These are phyloP conservation scores for Yamagishiella unicocca DNA, from an alignment of 139 green algal species.

Conservation along the genomic window DNA sequence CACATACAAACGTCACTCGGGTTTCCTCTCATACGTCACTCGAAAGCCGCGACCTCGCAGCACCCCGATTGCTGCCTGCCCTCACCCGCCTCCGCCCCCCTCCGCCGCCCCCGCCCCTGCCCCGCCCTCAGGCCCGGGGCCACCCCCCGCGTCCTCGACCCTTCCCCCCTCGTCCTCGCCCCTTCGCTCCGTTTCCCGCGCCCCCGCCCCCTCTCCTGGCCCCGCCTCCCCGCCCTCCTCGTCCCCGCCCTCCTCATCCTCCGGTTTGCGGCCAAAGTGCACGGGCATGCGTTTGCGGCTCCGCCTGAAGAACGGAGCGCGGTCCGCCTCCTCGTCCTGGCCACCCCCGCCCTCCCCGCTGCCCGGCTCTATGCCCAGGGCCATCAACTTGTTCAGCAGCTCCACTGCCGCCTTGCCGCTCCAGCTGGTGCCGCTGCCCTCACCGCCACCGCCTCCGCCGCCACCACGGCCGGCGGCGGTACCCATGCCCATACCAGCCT, in stretches of 20 bases:
- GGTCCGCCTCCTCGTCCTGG: neutral
- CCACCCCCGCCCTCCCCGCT: neutral
- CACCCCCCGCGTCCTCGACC: too few relatives aligned
- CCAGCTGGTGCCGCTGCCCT: neutral
- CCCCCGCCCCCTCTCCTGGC: neutral
- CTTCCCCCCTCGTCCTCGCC: too few relatives aligned
- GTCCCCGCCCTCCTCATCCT: slow-evolving; percentile 14
- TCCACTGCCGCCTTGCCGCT: slow-evolving; percentile 22
- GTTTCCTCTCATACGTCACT: too few relatives aligned
- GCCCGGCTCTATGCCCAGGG: slow-evolving; percentile 16
- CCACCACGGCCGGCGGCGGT: too few relatives aligned
- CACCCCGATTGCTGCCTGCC: too few relatives aligned
- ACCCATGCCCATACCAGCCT: too few relatives aligned
- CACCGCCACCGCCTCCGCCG: neutral
- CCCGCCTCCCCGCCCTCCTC: neutral
- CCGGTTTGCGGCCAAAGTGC: neutral
- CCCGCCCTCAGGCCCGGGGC: too few relatives aligned
- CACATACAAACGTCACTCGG: too few relatives aligned
- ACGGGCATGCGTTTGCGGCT: slow-evolving; percentile 30
- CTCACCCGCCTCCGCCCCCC: too few relatives aligned
- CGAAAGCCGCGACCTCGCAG: too few relatives aligned
- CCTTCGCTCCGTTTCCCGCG: too few relatives aligned
- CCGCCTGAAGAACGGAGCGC: slow-evolving; percentile 18
- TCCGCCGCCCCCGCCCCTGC: too few relatives aligned
- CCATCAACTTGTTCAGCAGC: slow-evolving; percentile 29